Conservation (phyloP, 108 stramenopile genomes). For the Fragilaria crotonensis region DNA sequence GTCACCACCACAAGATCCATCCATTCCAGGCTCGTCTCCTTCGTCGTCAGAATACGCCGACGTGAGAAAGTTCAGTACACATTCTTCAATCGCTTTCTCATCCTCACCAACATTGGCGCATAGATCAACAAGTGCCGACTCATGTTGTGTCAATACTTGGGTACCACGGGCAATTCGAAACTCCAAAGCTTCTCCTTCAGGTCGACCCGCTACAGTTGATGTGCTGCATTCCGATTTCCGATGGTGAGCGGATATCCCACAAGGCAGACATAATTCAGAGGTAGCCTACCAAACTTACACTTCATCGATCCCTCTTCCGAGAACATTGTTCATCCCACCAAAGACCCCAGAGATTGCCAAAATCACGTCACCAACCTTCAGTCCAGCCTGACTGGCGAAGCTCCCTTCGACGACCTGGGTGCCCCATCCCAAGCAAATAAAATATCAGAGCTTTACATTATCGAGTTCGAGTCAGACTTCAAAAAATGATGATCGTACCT, state of each 20-base stretch:
- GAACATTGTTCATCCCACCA: constrained; percentile 33
- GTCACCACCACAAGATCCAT: not conserved
- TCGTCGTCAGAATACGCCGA: constrained; percentile 14
- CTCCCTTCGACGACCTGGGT: constrained; percentile 34
- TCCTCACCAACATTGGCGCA: constrained; percentile 29
- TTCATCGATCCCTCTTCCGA: constrained; percentile 38
- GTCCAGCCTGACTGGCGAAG: constrained; percentile 49
- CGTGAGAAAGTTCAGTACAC: constrained; percentile 23
- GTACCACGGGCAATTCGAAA: constrained; percentile 43
- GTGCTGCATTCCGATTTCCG: no score
- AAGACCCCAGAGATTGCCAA: constrained; percentile 54
- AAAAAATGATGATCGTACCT: constrained; percentile 19
- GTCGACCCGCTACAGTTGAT: constrained; percentile 32
- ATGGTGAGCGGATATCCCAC: not conserved
- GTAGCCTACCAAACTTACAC: constrained; percentile 26
- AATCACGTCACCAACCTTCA: constrained; percentile 71
- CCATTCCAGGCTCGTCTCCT: constrained; percentile 4
- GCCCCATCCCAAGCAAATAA: not conserved
- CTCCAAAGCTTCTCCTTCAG: constrained; percentile 32
- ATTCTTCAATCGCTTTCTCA: constrained; percentile 32
- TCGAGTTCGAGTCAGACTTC: constrained; percentile 1
- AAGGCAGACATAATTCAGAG: constrained; percentile 1
- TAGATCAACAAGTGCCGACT: constrained; percentile 56
- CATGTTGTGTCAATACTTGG: constrained; percentile 56
- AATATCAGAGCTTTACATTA: no score